These are phyloP conservation scores for Ophiosphaerella herpotricha DNA, from an alignment of 2,329 filamentous ascomycete genomes.

Conservation along the genomic window DNA sequence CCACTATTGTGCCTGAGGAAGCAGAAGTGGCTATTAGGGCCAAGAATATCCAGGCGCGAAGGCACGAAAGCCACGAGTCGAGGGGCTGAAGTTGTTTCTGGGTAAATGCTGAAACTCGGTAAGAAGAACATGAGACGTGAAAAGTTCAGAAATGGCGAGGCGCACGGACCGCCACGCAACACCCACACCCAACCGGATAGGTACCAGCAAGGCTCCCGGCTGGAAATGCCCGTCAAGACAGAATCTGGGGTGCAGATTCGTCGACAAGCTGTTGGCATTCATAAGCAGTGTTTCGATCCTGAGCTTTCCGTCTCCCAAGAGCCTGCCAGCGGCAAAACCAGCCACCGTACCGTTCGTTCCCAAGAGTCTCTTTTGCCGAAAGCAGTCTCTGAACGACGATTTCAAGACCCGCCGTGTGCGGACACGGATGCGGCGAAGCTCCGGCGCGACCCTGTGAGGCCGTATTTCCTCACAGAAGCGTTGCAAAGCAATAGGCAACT, in stretches of 20 bases:
- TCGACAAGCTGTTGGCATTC: constrained; percentile 13
- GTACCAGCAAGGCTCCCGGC: too few species aligned
- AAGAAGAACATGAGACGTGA: constrained; percentile 25
- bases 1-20: constrained; percentile 34
- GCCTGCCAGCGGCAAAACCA: not conserved
- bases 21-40: constrained; percentile 33
- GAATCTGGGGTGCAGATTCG: constrained; percentile 12
- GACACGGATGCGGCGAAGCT: constrained; percentile 2
- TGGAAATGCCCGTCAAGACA: constrained; percentile 5
- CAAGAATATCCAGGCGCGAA: constrained; percentile 14
- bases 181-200: too few species aligned
- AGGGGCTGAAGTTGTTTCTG: constrained; percentile 33
- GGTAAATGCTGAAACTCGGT: constrained; percentile 41
- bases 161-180: constrained; percentile 1
- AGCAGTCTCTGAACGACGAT: too few species aligned
- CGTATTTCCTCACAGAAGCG: constrained; percentile 2
- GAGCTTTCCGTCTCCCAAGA: not conserved
- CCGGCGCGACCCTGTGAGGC: constrained; percentile 1
- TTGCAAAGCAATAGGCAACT: not conserved
- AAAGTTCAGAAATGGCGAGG: not conserved
- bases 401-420: not conserved
- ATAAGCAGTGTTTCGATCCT: constrained; percentile 6
- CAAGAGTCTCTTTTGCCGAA: too few species aligned
- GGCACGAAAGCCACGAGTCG: constrained; percentile 5
- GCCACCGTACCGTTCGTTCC: not conserved